Percentiles rank a stretch among this genome's conserved stretches.
Evolutionary conservation across 116 monocot genomes (phyloP).

Genomic region (Phalaenopsis hybrid): DNA sequence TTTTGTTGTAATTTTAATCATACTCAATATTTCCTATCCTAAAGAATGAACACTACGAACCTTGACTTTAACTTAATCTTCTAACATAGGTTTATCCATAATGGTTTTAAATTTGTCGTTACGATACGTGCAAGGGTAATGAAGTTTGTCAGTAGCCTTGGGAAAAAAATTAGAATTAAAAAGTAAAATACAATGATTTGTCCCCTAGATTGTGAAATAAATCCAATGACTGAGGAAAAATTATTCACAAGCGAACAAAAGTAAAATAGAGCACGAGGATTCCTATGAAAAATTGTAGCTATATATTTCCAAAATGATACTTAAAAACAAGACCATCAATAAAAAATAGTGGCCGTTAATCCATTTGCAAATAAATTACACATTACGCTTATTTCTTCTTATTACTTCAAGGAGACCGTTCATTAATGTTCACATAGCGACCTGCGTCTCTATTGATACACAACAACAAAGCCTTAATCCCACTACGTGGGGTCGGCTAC

Average conservation of each 20-base stretch:
- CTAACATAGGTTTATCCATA: too few relatives aligned
- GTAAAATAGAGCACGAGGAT: neutral
- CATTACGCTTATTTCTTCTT: neutral
- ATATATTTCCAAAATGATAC: neutral
- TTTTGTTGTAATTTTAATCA: too few relatives aligned
- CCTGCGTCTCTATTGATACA: too few relatives aligned
- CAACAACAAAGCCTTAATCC: too few relatives aligned
- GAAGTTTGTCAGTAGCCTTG: neutral
- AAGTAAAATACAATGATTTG: neutral
- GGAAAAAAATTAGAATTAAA: neutral
- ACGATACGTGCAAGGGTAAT: neutral
- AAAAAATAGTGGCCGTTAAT: neutral
- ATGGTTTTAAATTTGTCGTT: neutral
- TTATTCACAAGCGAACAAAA: neutral
- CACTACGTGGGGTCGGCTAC: too few relatives aligned
- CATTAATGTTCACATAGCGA: neutral
- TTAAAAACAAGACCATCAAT: neutral
- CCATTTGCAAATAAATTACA: neutral
- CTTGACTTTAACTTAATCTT: too few relatives aligned
- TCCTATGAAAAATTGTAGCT: neutral
- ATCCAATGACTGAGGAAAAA: neutral
- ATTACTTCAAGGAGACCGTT: neutral
- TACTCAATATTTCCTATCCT: too few relatives aligned
- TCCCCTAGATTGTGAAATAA: neutral
- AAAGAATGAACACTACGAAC: too few relatives aligned